phyloP scores from a whole-genome alignment of 129 eudicot species.

The Glebionis coronaria region DNA sequence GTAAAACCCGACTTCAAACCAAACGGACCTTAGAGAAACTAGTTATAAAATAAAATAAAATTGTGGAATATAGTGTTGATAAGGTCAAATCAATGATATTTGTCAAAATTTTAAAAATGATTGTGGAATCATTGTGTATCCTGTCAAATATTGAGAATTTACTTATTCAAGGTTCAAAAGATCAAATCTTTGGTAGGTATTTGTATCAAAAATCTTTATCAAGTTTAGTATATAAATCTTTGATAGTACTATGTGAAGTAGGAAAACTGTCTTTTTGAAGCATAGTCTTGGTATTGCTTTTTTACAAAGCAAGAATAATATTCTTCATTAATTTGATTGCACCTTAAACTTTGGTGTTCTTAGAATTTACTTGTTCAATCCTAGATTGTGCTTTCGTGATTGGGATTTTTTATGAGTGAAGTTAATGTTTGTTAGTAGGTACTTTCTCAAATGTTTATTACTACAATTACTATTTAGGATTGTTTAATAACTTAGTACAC shows the following conservation, averaged over 20 bases:
- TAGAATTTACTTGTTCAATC: conserved; percentile 20
- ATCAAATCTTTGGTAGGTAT: background rate
- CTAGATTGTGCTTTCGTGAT: conserved; percentile 27
- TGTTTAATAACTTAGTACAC: background rate
- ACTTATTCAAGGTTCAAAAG: background rate
- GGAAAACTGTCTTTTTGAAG: conserved; percentile 9
- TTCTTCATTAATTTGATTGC: background rate
- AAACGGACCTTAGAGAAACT: too few species aligned
- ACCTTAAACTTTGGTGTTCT: conserved; percentile 17
- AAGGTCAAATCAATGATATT: background rate
- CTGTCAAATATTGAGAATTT: background rate
- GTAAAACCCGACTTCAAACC: too few species aligned
- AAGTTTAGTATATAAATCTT: background rate
- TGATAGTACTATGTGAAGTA: background rate
- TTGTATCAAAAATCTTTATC: background rate
- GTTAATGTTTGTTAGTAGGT: too few species aligned
- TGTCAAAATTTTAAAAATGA: background rate
- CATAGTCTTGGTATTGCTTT: background rate
- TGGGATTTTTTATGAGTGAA: background rate
- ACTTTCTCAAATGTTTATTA: background rate
- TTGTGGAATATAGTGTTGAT: background rate
- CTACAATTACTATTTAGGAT: too few species aligned
- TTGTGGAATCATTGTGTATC: background rate
- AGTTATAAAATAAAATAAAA: too few species aligned
- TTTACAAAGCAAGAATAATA: background rate